These are phyloP conservation scores for Wilcoxina mikolae DNA, from an alignment of 495 filamentous ascomycete genomes.

Conservation along the genomic window DNA sequence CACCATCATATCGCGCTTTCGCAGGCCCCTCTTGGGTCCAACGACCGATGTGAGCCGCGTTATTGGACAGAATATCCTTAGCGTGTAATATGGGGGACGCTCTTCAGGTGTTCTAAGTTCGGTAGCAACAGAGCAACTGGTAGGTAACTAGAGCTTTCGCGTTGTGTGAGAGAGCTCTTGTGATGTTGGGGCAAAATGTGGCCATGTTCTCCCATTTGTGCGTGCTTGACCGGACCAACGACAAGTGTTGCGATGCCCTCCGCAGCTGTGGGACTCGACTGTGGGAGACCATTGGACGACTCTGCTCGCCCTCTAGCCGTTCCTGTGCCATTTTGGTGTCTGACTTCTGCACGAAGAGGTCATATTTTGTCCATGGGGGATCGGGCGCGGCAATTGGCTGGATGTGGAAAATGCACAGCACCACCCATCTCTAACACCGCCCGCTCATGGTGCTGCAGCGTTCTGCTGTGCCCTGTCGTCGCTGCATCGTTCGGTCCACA, in stretches of 20 bases:
- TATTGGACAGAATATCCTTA: conserved; percentile 5
- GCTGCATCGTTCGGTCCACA: conserved; percentile 5
- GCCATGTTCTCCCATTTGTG: neutral
- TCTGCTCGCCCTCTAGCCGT: conserved; percentile 1
- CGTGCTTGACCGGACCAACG: neutral
- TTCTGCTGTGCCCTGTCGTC: conserved; percentile 8
- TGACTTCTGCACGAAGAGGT: conserved; percentile 1
- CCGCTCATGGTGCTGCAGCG: neutral
- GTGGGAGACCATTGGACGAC: neutral
- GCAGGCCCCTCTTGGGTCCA: conserved; percentile 5
- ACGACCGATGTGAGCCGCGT: neutral
- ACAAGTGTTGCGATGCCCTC: conserved; percentile 1
- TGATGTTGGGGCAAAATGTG: neutral
- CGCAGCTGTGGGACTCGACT: neutral
- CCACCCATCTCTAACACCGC: conserved; percentile 2
- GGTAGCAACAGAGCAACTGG: neutral
- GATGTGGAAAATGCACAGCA: conserved; percentile 9
- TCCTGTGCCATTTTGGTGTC: neutral
- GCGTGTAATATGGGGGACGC: neutral
- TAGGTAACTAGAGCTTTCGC: neutral
- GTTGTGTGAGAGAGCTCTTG: neutral
- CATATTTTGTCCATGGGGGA: conserved; percentile 1
- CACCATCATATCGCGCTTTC: neutral
- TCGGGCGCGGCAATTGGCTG: conserved; percentile 4
- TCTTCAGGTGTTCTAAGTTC: neutral